phyloP scores from a whole-genome alignment of 2,329 filamentous ascomycete genomes.

The Pseudocercospora macadamiae region DNA sequence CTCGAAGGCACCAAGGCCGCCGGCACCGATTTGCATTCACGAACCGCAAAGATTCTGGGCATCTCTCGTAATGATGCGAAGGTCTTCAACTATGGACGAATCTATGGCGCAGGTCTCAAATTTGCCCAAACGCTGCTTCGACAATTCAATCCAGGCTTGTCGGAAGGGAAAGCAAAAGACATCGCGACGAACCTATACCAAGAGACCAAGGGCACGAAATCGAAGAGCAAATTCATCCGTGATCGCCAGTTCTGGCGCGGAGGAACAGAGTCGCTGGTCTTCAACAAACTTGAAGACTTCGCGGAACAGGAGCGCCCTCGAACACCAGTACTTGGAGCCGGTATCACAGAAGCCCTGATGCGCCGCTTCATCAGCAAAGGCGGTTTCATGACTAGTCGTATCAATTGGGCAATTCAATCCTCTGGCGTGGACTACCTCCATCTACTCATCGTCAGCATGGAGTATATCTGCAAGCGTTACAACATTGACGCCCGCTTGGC shows the following conservation, averaged over 20 bases:
- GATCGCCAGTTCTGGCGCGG: slow-evolving; percentile 89
- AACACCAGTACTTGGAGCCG: slow-evolving; percentile 89
- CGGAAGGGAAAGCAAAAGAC: slow-evolving; percentile 74
- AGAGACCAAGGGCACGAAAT: slow-evolving; percentile 88
- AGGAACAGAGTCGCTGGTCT: slow-evolving; percentile 95
- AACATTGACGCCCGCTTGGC: slow-evolving; percentile 82
- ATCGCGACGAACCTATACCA: slow-evolving; percentile 81
- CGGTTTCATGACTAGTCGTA: slow-evolving; percentile 90
- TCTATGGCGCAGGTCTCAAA: slow-evolving; percentile 95
- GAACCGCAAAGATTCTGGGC: slow-evolving; percentile 86
- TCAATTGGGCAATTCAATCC: slow-evolving; percentile 99
- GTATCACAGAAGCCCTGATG: slow-evolving; percentile 95
- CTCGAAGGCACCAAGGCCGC: slow-evolving; percentile 92
- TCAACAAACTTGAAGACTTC: slow-evolving; percentile 97
- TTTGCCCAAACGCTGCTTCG: slow-evolving; percentile 88
- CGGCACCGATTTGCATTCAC: slow-evolving; percentile 91
- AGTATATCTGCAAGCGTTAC: slow-evolving; percentile 84
- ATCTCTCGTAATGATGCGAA: slow-evolving; percentile 96
- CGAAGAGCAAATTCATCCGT: slow-evolving; percentile 70
- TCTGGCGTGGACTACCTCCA: slow-evolving; percentile 97
- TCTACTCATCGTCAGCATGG: slow-evolving; percentile 90
- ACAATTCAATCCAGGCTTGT: slow-evolving; percentile 87
- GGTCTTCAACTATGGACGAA: slow-evolving; percentile 97
- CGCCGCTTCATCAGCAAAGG: slow-evolving; percentile 83
- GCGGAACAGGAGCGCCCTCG: slow-evolving; percentile 89